Base-by-base conservation (phyloP, 75 land plant genomes). In the Gnetum montanum region DNA sequence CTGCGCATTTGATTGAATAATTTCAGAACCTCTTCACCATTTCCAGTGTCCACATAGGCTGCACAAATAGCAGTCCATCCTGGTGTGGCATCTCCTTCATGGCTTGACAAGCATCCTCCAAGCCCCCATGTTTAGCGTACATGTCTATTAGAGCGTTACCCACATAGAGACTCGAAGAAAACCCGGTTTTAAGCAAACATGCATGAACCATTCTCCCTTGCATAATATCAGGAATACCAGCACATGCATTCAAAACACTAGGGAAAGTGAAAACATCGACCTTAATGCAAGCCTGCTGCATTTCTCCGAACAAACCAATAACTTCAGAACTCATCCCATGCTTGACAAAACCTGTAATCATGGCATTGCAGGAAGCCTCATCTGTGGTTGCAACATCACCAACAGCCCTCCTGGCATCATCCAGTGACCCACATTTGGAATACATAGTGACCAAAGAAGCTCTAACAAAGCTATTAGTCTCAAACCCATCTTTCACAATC, bases 371-470 rank as follows among this genome's bases (percentile, higher is more conserved):
- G 31, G 70, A 46, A 34, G 71, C 67, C 22, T 61, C 63, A 60
- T 78, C 78, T 41, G 54, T 56, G 34, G 33, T 48, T 1, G 46
- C 50, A 57, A 70, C 28, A 8, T 18, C 20, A 8, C 60, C 65
- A n/a, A 75, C 28, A 19, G 62, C 49, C 30, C 22, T 45, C 4
- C 12, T 31, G 23, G 68, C 60, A 13, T 12, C 22, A 18, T 34
- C 62, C 18, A 44, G 34, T 22, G 16, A 46, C 31, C 62, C 68
- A n/a, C 50, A 58, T 49, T 34, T 66, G 33, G 64, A 75, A 36
- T 83, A 83, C 75, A 83, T 56, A 45, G 70, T 69, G 15, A 84
- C 59, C 4, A 84, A 69, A 10, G 66, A 77, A 71, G 67, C 80
- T 6, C 58, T 66, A 40, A 84, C 71, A 67, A 55, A 68, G 12